Evolutionary conservation across 441 rosid species (phyloP), one percentile per base, ranked within the genome.

Genomic region (Biscutella laevigata): DNA sequence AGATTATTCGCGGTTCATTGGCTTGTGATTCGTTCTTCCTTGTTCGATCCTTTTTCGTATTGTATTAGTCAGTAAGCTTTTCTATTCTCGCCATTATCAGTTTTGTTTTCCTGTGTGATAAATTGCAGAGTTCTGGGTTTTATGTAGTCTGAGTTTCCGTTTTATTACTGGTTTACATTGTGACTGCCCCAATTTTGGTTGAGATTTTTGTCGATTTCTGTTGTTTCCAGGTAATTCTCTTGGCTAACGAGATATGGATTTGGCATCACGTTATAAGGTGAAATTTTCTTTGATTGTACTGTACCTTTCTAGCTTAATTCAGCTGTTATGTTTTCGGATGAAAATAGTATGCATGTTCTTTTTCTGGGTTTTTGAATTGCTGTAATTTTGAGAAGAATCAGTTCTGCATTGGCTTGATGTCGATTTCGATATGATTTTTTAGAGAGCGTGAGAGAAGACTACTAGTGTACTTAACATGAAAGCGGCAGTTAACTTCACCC

Each of bases 211-310:
- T 48, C n/a, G 2, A 52, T 50, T 60, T 29, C 0, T 20, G 36
- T 51, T 39, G 37, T 57, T 60, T 48, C 3, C 62, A 59, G 74
- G 67, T 52, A 43, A 27, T 56, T 24, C 13, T 35, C 1, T 26
- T 10, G 26, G 28, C 34, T 42, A 39, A 4, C 37, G 32, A 61
- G 46, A 53, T 67, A 80, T 83, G 86, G 86, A 83, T 71, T 76
- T 80, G 73, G 86, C 78, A 2, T 83, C 84, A 26, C 79, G 90
- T 42, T 83, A 83, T 50, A 83, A 78, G 90, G 90, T 83, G 10
- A 47, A 3, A n/a, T 7, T 39, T 16, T 53, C 9, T 40, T 5
- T 8, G 15, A 12, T 47, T 27, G 4, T 37, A 12, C 5, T 43
- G 4, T 28, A n/a, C 37, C 4, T 24, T 1, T 20, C 11, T 14